A percentile compares a stretch with the other conserved stretches of the same genome.
phyloP scores from a whole-genome alignment of 2,329 filamentous ascomycete species.

The Neurospora crassa region DNA sequence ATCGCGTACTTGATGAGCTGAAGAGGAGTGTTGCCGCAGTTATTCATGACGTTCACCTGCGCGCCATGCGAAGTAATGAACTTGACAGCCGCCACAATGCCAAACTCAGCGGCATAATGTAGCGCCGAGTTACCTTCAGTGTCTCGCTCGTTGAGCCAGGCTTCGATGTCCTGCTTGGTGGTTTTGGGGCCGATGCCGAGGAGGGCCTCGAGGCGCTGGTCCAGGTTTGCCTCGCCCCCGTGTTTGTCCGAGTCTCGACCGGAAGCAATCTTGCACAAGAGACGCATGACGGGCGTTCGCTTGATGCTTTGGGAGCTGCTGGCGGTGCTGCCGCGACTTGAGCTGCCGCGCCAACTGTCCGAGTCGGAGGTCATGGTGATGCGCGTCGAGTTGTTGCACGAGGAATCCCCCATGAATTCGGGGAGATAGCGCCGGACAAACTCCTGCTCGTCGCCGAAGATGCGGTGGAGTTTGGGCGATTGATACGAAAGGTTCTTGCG shows the following conservation, averaged over 20 bases:
- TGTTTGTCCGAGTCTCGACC: conserved; percentile 12
- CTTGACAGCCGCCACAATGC: conserved; percentile 17
- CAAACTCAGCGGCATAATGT: conserved; percentile 19
- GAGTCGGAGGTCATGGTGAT: conserved; percentile 12
- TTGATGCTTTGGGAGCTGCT: conserved; percentile 14
- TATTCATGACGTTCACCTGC: conserved; percentile 19
- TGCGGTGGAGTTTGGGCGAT: conserved; percentile 17
- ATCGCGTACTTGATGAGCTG: conserved; percentile 21
- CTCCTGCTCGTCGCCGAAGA: conserved; percentile 19
- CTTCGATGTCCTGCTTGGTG: conserved; percentile 10
- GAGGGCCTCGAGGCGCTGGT: conserved; percentile 11
- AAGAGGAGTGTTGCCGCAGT: conserved; percentile 20
- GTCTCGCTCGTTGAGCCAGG: conserved; percentile 16
- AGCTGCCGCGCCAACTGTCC: conserved; percentile 11
- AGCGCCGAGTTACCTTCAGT: conserved; percentile 19
- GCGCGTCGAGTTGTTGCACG: not conserved
- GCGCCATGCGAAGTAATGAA: conserved; percentile 14
- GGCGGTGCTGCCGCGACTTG: conserved; percentile 10
- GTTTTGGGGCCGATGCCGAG: conserved; percentile 12
- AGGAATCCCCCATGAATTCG: conserved; percentile 17
- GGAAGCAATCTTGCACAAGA: conserved; percentile 14
- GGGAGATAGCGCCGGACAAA: conserved; percentile 19
- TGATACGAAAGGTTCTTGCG: conserved; percentile 15
- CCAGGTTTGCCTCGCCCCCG: conserved; percentile 6
- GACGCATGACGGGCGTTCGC: conserved; percentile 17